Conservation (phyloP, 2,329 filamentous ascomycete genomes). For the Penicillium brevicompactum region DNA sequence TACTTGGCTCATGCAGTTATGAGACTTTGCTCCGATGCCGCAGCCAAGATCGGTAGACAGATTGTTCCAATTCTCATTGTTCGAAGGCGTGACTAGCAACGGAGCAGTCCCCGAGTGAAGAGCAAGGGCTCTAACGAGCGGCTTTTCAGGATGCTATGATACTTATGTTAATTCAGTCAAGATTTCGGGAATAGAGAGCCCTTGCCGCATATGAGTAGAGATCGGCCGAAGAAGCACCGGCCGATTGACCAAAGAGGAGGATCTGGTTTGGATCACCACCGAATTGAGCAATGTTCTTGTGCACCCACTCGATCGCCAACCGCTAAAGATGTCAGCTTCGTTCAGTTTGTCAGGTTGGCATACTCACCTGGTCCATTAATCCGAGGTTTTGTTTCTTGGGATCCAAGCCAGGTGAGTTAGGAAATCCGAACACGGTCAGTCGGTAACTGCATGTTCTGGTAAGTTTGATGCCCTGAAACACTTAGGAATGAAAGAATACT, state of each 20-base stretch:
- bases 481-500: conserved; percentile 2
- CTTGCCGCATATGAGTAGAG: conserved; percentile 15
- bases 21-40: background rate
- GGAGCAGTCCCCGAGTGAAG: conserved; percentile 13
- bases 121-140: conserved; percentile 6
- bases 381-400: conserved; percentile 15
- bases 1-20: conserved; percentile 6
- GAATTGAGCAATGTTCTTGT: conserved; percentile 52
- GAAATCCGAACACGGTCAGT: conserved; percentile 22
- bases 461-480: background rate
- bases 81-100: background rate
- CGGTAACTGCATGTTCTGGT: conserved; percentile 13
- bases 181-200: background rate
- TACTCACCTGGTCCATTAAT: conserved; percentile 18
- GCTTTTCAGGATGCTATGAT: conserved; percentile 5
- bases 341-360: background rate
- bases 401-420: conserved; percentile 16
- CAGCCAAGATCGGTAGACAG: conserved; percentile 10
- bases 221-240: conserved; percentile 42
- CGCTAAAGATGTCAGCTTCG: conserved; percentile 24
- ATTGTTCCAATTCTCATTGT: conserved; percentile 8
- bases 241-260: conserved; percentile 54
- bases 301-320: conserved; percentile 56
- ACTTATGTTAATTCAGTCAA: background rate
- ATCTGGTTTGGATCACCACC: conserved; percentile 53